Percentiles rank a stretch among this genome's conserved stretches.
These are phyloP conservation scores for Phaffomyces opuntiae DNA, from an alignment of 805 yeast genomes.

Conservation along the genomic window DNA sequence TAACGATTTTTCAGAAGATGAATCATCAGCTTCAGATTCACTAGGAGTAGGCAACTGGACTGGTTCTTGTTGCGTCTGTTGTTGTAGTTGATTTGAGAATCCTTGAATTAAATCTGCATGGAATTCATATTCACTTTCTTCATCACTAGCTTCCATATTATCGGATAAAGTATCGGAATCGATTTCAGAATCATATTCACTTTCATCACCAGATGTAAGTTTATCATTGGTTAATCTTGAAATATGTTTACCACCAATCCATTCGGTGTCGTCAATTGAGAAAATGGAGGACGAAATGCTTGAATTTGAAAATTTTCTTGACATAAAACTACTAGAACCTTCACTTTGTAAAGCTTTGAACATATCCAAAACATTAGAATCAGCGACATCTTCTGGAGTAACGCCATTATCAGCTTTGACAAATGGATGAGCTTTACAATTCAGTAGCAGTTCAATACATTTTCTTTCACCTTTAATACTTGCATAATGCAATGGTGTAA, in stretches of 20 bases:
- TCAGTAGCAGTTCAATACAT: constrained; percentile 52
- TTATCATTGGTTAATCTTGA: constrained; percentile 29
- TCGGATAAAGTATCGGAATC: constrained; percentile 21
- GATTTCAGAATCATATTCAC: constrained; percentile 16
- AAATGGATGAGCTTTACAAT: constrained; percentile 55
- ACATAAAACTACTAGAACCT: constrained; percentile 4
- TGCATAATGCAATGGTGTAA: constrained; percentile 85
- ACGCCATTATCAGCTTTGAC: constrained; percentile 46
- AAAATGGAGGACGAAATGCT: constrained; percentile 24
- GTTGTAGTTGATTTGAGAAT: background rate
- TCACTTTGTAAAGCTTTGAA: constrained; percentile 16
- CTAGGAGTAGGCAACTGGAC: background rate
- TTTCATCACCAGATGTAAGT: constrained; percentile 21
- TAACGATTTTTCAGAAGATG: constrained; percentile 22
- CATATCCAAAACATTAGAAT: constrained; percentile 26
- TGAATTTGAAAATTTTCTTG: constrained; percentile 20
- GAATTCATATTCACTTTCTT: constrained; percentile 7
- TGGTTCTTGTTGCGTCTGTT: background rate
- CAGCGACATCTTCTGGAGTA: constrained; percentile 36
- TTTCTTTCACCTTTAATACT: constrained; percentile 67
- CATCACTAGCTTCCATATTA: constrained; percentile 1
- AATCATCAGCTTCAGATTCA: background rate
- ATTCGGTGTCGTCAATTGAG: constrained; percentile 24
- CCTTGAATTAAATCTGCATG: background rate
- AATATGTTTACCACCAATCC: constrained; percentile 23